Base-by-base conservation (phyloP, 768 basidiomycete genomes). In the Termitomyces heimii region DNA sequence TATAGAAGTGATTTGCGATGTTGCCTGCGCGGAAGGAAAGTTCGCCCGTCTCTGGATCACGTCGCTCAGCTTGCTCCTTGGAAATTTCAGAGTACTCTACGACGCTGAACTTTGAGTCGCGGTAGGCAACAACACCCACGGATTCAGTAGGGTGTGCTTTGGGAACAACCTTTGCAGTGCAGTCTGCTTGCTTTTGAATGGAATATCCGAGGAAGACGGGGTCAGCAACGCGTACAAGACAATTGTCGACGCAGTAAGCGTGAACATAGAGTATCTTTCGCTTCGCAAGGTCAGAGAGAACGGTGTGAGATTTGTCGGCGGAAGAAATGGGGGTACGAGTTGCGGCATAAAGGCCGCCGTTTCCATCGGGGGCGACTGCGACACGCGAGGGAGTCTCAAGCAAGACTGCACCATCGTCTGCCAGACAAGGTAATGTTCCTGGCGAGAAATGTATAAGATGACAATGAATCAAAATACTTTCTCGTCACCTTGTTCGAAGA, bases 1-100 rank as follows among this genome's bases (percentile, higher is more conserved):
- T 94, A 76, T 97, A 99, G 74, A 98, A 97, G 72, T 99, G 97
- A 73, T 98, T 98, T 66, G 82, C 97, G 68, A 99, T 98, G 74
- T 99, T 99, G 35, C 83, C 97, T 6, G 96, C 96, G 57, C 94
- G 83, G 85, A 94, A 98, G 24, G 83, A 74, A 53, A 99, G 82
- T 56, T 94, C 87, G 54, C 86, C 90, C 2, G 83, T 81, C 54
- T 81, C 73, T 12, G 83, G 60, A 60, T 89, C 82, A 45, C 86
- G 86, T 59, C 81, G 77, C 68, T 92, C 90, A 3, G 95, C 85
- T 70, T 96, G 92, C 63, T 90, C 92, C 62, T 82, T 78, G 8
- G 90, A 83, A 66, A 99, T 92, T 70, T 99, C 97, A 5, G 94
- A 96, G 77, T 98, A 99, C 71, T 99, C 97, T 57, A 98, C 91